These are phyloP conservation scores for Lactarius deliciosus DNA, from an alignment of 768 basidiomycete genomes.

Conservation along the genomic window DNA sequence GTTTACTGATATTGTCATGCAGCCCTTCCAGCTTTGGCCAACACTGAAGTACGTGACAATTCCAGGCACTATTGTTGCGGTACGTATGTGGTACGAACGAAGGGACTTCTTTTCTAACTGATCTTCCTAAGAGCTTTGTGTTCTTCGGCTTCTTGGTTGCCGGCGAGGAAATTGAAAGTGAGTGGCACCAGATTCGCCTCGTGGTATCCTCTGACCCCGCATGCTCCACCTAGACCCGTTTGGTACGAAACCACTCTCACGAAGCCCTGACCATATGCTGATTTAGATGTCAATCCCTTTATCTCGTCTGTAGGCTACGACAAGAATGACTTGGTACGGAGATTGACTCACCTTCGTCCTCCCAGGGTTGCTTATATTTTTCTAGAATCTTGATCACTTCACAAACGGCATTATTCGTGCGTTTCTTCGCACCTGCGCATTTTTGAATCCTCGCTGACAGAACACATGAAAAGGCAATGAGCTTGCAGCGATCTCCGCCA, in stretches of 20 bases:
- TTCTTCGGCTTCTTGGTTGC: constrained; percentile 75
- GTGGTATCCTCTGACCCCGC: constrained; percentile 18
- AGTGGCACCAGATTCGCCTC: constrained; percentile 32
- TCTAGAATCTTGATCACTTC: constrained; percentile 66
- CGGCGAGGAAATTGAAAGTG: constrained; percentile 75
- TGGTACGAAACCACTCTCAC: constrained; percentile 34
- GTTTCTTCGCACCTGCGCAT: constrained; percentile 28
- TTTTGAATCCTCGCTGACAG: constrained; percentile 12
- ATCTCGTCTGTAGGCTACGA: constrained; percentile 48
- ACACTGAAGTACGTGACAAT: constrained; percentile 62
- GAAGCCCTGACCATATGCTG: constrained; percentile 13
- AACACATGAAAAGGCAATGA: constrained; percentile 48
- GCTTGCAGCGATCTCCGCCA: constrained; percentile 60
- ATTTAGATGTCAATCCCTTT: constrained; percentile 1
- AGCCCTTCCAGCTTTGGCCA: constrained; percentile 67
- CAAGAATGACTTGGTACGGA: constrained; percentile 65
- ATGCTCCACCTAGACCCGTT: constrained; percentile 44
- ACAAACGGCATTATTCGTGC: constrained; percentile 66
- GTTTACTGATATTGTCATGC: constrained; percentile 19
- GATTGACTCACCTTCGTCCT: constrained; percentile 10
- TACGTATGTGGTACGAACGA: constrained; percentile 34
- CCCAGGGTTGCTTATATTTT: constrained; percentile 16
- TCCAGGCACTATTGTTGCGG: constrained; percentile 55
- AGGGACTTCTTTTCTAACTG: background rate
- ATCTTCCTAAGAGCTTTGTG: constrained; percentile 50